Percentiles rank a stretch among this genome's conserved stretches.
Evolutionary conservation across 176 grass and related monocot genomes (phyloP).

Genomic region (Stipa capillata): DNA sequence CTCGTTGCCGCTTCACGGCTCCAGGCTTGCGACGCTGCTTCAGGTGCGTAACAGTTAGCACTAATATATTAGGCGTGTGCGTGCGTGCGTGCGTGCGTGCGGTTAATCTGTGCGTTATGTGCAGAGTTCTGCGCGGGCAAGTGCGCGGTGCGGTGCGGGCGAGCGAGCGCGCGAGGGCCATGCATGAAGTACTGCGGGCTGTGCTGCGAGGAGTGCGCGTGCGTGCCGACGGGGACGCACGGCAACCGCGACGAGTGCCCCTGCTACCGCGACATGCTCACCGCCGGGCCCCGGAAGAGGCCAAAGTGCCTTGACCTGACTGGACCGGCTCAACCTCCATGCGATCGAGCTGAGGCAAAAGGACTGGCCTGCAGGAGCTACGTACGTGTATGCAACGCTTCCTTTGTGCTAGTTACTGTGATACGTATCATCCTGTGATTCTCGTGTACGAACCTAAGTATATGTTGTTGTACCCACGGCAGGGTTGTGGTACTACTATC

Average conservation of each 20-base stretch:
- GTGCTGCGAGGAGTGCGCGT: constrained; percentile 64
- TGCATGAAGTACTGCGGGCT: constrained; percentile 44
- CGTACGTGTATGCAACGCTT: too few species aligned
- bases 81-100: not conserved
- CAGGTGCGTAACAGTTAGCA: too few species aligned
- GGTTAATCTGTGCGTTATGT: not conserved
- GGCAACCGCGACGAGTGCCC: constrained; percentile 45
- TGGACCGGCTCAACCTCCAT: not conserved
- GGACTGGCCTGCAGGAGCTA: too few species aligned
- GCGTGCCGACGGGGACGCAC: constrained; percentile 34
- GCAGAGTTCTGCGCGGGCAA: constrained; percentile 44
- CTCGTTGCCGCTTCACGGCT: not conserved
- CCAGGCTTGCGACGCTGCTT: constrained; percentile 17
- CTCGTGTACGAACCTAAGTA: too few species aligned
- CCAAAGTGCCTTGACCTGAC: constrained; percentile 37
- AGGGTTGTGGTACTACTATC: too few species aligned
- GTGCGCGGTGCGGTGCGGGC: constrained; percentile 39
- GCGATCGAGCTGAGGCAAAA: too few species aligned
- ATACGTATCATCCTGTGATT: too few species aligned
- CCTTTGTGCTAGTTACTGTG: too few species aligned
- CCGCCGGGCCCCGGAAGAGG: constrained; percentile 20
- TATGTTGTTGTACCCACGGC: too few species aligned
- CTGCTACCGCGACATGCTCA: constrained; percentile 62
- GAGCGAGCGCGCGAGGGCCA: not conserved
- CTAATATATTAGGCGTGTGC: too few species aligned